These are phyloP conservation scores for Penicillium bovifimosum DNA, from an alignment of 495 filamentous ascomycete genomes.

Conservation along the genomic window DNA sequence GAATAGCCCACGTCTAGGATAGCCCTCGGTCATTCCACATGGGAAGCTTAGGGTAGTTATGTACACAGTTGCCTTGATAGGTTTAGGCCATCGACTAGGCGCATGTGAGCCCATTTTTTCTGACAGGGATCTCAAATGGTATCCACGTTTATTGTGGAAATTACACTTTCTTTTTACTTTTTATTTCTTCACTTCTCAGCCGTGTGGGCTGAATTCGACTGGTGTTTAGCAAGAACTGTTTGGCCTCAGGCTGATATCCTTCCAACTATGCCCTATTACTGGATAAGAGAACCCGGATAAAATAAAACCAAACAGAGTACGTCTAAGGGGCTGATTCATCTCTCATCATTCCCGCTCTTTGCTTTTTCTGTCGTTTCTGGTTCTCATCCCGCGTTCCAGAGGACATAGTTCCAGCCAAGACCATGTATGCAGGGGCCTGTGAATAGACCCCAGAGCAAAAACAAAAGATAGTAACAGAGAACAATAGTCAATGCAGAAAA, in stretches of 20 bases:
- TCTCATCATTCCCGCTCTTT: not conserved
- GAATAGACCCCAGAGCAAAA: not conserved
- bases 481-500: not conserved
- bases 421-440: not conserved
- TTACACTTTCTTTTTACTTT: not conserved
- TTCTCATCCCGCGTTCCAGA: not conserved
- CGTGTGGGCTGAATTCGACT: not conserved
- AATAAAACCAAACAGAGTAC: too few relatives aligned
- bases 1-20: not conserved
- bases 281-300: not conserved
- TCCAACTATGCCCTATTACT: not conserved
- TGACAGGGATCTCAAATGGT: not conserved
- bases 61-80: slow-evolving; percentile 16
- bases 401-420: not conserved
- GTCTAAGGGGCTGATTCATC: not conserved
- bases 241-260: not conserved
- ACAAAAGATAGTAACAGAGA: not conserved
- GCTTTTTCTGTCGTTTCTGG: not conserved
- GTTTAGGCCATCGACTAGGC: slow-evolving; percentile 10
- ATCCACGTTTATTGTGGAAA: not conserved
- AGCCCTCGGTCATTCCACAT: slow-evolving; percentile 3
- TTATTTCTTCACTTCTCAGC: not conserved
- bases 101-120: not conserved
- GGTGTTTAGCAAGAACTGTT: not conserved
- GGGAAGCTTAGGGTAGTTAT: slow-evolving; percentile 6